Conservation (phyloP, 208 protist genomes). For the Acanthamoeba polyphaga region DNA sequence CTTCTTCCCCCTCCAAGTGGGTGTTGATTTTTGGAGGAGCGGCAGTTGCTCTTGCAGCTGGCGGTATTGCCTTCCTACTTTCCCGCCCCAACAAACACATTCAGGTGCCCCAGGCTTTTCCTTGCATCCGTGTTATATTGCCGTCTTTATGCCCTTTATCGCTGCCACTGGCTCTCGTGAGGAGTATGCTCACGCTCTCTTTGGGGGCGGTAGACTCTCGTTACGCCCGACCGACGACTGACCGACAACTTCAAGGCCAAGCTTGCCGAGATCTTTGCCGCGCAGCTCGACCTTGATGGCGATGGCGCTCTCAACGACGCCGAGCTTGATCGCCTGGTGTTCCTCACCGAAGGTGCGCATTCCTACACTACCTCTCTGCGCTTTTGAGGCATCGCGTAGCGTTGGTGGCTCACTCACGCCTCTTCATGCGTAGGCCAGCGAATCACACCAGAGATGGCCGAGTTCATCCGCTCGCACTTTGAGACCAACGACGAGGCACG, state of each 20-base stretch:
- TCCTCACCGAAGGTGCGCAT: conserved; percentile 16
- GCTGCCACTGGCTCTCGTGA: neutral
- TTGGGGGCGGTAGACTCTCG: neutral
- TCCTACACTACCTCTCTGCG: no score
- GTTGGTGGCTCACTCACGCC: neutral
- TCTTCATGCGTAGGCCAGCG: neutral
- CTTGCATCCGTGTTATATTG: neutral
- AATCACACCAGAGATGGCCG: conserved; percentile 39
- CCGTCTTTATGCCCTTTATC: neutral
- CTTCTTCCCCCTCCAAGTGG: neutral
- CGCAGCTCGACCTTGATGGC: conserved; percentile 32
- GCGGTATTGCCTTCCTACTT: neutral
- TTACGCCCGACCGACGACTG: conserved; percentile 11
- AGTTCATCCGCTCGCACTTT: conserved; percentile 48
- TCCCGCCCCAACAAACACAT: conserved; percentile 18
- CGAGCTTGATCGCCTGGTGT: conserved; percentile 41
- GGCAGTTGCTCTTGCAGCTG: neutral
- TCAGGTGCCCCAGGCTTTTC: neutral
- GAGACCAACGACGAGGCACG: conserved; percentile 46
- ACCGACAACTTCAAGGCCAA: conserved; percentile 38
- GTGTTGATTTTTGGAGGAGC: neutral
- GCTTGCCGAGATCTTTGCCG: conserved; percentile 21
- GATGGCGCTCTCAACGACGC: conserved; percentile 56
- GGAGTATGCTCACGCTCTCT: no score
- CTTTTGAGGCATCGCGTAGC: neutral